Evolutionary conservation across 768 basidiomycete species (phyloP).

Genomic region (Podaxis carcinomalis): DNA sequence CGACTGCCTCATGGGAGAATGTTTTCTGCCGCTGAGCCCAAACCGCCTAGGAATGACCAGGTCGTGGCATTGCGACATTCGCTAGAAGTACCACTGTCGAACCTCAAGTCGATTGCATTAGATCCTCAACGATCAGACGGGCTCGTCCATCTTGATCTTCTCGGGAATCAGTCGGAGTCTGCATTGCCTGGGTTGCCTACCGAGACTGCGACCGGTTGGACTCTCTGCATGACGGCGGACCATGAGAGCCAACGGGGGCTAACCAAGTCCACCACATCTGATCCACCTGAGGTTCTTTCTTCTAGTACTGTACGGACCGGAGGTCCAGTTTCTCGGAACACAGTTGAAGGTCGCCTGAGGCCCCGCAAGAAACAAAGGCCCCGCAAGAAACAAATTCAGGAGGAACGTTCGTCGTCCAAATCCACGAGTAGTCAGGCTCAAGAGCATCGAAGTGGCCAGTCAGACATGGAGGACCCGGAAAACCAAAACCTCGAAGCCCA

Average conservation of each 20-base stretch:
- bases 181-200: not conserved
- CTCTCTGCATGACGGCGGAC: not conserved
- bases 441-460: not conserved
- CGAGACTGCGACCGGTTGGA: not conserved
- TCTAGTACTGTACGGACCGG: not conserved
- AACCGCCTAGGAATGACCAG: not conserved
- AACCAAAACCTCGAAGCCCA: not conserved
- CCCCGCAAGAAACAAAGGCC: not conserved
- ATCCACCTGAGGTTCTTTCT: not conserved
- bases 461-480: too few relatives aligned
- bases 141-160: not conserved
- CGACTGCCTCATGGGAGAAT: not conserved
- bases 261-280: not conserved
- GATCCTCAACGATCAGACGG: not conserved
- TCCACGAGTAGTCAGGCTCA: not conserved
- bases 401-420: not conserved
- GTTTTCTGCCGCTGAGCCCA: too few relatives aligned
- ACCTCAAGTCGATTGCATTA: too few relatives aligned
- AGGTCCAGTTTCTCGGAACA: not conserved
- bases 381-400: not conserved
- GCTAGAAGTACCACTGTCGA: not conserved
- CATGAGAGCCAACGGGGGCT: not conserved
- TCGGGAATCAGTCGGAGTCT: not conserved
- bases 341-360: not conserved
- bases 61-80: not conserved